Evolutionary conservation across 2,329 filamentous ascomycete genomes (phyloP).

Genomic region (Botrytis fabae): DNA sequence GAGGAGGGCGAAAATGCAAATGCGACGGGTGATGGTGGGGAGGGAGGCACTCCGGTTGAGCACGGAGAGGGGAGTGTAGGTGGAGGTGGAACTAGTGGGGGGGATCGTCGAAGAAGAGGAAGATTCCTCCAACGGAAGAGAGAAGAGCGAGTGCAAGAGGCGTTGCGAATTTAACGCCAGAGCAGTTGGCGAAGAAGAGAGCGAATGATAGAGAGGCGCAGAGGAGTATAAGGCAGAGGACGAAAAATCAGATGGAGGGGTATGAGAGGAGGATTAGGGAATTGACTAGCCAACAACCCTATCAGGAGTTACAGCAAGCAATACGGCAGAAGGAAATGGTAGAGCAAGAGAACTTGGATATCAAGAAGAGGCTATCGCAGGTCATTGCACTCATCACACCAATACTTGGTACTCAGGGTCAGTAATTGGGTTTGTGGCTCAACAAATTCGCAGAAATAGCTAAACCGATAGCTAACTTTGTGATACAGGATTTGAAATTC

Average conservation of each 20-base stretch:
- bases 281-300: conserved; percentile 73
- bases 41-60: neutral
- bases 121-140: neutral
- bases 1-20: conserved; percentile 1
- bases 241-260: conserved; percentile 81
- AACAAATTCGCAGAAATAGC: neutral
- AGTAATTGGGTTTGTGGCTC: conserved; percentile 27
- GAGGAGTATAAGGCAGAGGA: conserved; percentile 81
- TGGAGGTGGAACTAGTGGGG: conserved; percentile 6
- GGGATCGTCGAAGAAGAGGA: conserved; percentile 9
- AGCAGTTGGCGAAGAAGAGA: conserved; percentile 85
- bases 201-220: conserved; percentile 92
- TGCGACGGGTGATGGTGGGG: conserved; percentile 3
- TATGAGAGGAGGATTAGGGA: conserved; percentile 76
- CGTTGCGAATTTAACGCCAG: conserved; percentile 83
- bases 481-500: conserved; percentile 29
- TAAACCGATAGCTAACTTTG: conserved; percentile 2
- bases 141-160: conserved; percentile 62
- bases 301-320: conserved; percentile 77
- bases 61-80: conserved; percentile 1
- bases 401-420: conserved; percentile 46
- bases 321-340: conserved; percentile 74
- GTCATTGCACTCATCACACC: conserved; percentile 65
- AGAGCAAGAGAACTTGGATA: conserved; percentile 77
- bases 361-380: conserved; percentile 66